These are phyloP conservation scores for Vitis vinifera DNA, from an alignment of 164 flowering plant genomes.

Conservation along the genomic window DNA sequence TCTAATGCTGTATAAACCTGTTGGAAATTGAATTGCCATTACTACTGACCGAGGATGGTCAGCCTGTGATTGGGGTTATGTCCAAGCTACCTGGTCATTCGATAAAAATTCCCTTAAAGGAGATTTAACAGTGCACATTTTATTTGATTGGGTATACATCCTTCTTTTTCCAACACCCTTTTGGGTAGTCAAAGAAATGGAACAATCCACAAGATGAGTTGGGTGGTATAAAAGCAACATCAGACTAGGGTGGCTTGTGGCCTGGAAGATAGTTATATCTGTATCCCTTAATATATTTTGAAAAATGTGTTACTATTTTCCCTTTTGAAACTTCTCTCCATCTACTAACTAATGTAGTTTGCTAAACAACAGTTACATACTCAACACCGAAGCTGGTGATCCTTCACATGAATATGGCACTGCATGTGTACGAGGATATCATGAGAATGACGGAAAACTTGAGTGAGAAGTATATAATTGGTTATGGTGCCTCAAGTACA, in stretches of 20 bases:
- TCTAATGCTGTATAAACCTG: neutral
- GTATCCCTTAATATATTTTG: too few relatives aligned
- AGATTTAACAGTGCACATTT: neutral
- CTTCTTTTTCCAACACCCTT: too few relatives aligned
- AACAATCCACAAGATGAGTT: neutral
- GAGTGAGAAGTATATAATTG: conserved; percentile 92
- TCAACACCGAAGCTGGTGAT: conserved; percentile 90
- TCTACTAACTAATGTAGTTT: neutral
- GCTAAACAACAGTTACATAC: conserved; percentile 44
- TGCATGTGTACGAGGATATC: conserved; percentile 93
- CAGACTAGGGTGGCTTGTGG: too few relatives aligned
- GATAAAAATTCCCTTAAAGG: neutral
- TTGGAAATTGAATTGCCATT: too few relatives aligned
- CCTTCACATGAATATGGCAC: conserved; percentile 98
- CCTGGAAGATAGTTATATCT: neutral
- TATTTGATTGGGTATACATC: neutral
- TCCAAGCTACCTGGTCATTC: neutral
- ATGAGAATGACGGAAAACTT: conserved; percentile 99
- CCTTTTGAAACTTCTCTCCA: neutral
- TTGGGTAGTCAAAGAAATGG: too few relatives aligned
- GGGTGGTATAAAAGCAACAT: too few relatives aligned
- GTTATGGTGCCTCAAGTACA: conserved; percentile 95
- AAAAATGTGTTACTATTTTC: too few relatives aligned
- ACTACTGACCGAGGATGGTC: neutral
- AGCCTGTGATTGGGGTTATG: neutral